Percentiles rank a stretch among this genome's conserved stretches.
Conservation (phyloP, 2,329 filamentous ascomycete species). For the Aspergillus eucalypticola region DNA sequence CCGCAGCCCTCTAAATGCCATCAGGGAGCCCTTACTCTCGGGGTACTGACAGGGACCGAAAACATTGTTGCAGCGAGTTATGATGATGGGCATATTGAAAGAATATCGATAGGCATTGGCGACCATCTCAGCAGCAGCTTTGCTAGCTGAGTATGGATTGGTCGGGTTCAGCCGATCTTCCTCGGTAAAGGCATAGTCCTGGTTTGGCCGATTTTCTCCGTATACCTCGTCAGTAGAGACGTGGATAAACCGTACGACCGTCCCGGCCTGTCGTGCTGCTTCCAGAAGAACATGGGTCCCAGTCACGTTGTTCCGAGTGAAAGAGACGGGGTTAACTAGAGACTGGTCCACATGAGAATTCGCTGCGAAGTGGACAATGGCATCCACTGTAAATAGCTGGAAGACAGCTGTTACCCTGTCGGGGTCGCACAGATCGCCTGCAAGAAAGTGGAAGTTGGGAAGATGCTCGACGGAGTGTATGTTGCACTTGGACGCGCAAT, state of each 20-base stretch:
- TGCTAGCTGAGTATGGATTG: constrained; percentile 81
- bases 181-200: constrained; percentile 50
- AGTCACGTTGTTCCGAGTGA: constrained; percentile 79
- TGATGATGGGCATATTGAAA: constrained; percentile 77
- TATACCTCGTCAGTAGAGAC: constrained; percentile 86
- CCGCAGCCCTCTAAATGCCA: neutral
- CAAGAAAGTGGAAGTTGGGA: constrained; percentile 75
- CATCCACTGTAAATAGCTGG: constrained; percentile 71
- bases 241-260: constrained; percentile 72
- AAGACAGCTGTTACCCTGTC: constrained; percentile 70
- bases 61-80: constrained; percentile 81
- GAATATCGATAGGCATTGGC: constrained; percentile 82
- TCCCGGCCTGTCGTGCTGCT: constrained; percentile 67
- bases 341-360: constrained; percentile 81
- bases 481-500: constrained; percentile 70
- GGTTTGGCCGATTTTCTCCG: constrained; percentile 61
- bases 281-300: constrained; percentile 83
- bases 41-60: constrained; percentile 83
- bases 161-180: constrained; percentile 76
- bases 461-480: constrained; percentile 66
- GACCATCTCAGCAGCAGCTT: constrained; percentile 80
- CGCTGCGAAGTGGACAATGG: constrained; percentile 82
- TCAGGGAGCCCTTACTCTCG: constrained; percentile 63
- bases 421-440: constrained; percentile 74
- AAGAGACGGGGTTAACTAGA: constrained; percentile 79